A percentile compares a stretch with the other conserved stretches of the same genome.
These are phyloP conservation scores for Hanseniaspora nectarophila DNA, from an alignment of 805 yeast species.

Conservation along the genomic window DNA sequence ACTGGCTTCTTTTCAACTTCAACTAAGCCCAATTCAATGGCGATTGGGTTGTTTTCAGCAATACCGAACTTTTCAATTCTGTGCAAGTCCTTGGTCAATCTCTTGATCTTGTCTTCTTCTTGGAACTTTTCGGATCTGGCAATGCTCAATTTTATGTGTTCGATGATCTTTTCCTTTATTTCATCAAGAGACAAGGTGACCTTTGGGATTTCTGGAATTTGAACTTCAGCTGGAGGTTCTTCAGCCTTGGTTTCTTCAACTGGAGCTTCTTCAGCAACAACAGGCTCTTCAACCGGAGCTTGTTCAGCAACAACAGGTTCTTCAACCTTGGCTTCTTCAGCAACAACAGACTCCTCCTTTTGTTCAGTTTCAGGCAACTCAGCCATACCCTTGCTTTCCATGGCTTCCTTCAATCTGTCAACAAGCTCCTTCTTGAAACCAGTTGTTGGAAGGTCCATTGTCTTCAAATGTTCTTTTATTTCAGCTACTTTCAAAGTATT, in stretches of 20 bases:
- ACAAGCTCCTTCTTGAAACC: slow-evolving; percentile 77
- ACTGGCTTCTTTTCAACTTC: slow-evolving; percentile 18
- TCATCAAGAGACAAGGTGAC: slow-evolving; percentile 48
- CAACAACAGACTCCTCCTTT: neutral
- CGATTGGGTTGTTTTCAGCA: slow-evolving; percentile 51
- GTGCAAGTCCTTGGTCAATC: slow-evolving; percentile 39
- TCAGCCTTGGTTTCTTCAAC: slow-evolving; percentile 5
- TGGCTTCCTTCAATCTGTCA: slow-evolving; percentile 51
- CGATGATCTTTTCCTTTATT: slow-evolving; percentile 55
- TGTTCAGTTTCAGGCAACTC: slow-evolving; percentile 17
- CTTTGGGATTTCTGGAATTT: slow-evolving; percentile 13
- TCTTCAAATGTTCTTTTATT: slow-evolving; percentile 63
- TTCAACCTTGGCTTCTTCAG: slow-evolving; percentile 5
- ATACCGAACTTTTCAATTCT: slow-evolving; percentile 73
- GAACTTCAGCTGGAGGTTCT: slow-evolving; percentile 9
- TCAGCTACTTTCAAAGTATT: slow-evolving; percentile 69
- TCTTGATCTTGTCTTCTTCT: slow-evolving; percentile 45
- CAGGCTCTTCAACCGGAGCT: slow-evolving; percentile 16
- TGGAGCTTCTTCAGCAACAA: neutral
- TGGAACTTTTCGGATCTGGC: slow-evolving; percentile 62
- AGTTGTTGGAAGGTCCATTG: slow-evolving; percentile 50
- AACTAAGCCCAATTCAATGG: slow-evolving; percentile 52
- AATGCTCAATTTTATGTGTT: slow-evolving; percentile 53
- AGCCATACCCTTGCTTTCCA: slow-evolving; percentile 27
- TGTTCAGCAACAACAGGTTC: slow-evolving; percentile 12